Conservation (phyloP, 805 yeast genomes). For the Tetrapisispora fleetii region DNA sequence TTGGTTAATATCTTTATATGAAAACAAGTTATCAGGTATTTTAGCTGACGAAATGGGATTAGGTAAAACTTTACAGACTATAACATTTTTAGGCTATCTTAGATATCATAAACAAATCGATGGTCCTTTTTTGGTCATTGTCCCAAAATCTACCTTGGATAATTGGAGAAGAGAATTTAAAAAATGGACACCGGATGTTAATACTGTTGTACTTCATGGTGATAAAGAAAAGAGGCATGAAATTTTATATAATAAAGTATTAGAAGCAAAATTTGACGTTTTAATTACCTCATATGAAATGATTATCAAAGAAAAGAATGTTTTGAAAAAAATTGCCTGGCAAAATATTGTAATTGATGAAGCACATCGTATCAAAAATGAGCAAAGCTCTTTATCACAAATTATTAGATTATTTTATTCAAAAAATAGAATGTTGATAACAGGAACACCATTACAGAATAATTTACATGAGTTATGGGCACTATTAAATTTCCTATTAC, state of each 20-base stretch:
- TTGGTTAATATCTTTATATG: slow-evolving; percentile 85
- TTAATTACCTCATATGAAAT: slow-evolving; percentile 86
- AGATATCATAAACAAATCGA: slow-evolving; percentile 67
- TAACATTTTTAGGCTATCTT: slow-evolving; percentile 80
- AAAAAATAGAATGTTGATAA: slow-evolving; percentile 71
- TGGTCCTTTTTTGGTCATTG: slow-evolving; percentile 88
- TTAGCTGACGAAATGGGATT: slow-evolving; percentile 98
- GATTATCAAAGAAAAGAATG: slow-evolving; percentile 80
- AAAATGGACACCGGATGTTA: slow-evolving; percentile 93
- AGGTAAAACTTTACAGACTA: slow-evolving; percentile 92
- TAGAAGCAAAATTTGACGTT: slow-evolving; percentile 79
- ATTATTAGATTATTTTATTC: slow-evolving; percentile 85
- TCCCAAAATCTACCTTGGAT: slow-evolving; percentile 91
- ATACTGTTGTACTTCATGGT: slow-evolving; percentile 79
- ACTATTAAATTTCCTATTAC: slow-evolving; percentile 73
- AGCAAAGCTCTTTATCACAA: slow-evolving; percentile 84
- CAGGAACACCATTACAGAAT: slow-evolving; percentile 95
- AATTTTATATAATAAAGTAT: slow-evolving; percentile 47
- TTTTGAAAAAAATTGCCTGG: slow-evolving; percentile 78
- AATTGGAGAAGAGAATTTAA: slow-evolving; percentile 94
- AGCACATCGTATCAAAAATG: slow-evolving; percentile 94
- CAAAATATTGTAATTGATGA: slow-evolving; percentile 90
- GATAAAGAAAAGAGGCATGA: slow-evolving; percentile 67
- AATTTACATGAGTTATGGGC: slow-evolving; percentile 97
- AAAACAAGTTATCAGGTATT: slow-evolving; percentile 83